A percentile compares a stretch with the other conserved stretches of the same genome.
phyloP scores from a whole-genome alignment of 2,329 filamentous ascomycete genomes.

The Claviceps pusilla region DNA sequence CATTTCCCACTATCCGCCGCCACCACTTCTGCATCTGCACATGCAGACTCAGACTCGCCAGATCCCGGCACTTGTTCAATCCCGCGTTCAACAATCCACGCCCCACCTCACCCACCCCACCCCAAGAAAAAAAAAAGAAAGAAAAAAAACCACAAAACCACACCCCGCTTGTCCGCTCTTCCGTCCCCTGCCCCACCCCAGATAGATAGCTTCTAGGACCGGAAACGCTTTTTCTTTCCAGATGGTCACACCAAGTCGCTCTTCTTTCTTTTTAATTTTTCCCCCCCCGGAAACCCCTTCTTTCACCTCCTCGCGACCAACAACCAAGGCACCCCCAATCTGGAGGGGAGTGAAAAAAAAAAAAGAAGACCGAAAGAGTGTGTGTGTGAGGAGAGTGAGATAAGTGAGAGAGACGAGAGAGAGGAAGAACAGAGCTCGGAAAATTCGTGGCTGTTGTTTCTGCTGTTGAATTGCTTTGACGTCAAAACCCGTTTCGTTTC shows the following conservation, averaged over 20 bases:
- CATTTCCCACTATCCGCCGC: neutral
- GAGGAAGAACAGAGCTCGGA: neutral
- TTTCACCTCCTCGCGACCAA: neutral
- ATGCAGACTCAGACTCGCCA: constrained; percentile 43
- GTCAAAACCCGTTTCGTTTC: neutral
- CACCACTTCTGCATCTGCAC: constrained; percentile 45
- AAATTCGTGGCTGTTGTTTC: neutral
- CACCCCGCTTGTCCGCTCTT: neutral
- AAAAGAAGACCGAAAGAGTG: neutral
- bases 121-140: neutral
- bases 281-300: neutral
- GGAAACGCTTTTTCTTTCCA: neutral
- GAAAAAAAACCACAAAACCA: neutral
- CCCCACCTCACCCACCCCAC: neutral
- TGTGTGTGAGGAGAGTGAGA: neutral
- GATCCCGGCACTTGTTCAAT: neutral
- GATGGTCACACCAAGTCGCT: neutral
- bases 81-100: neutral
- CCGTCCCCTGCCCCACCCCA: neutral
- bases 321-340: neutral
- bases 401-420: no score
- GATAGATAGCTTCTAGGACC: neutral
- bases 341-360: neutral
- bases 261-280: neutral
- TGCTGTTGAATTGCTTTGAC: neutral